Base-by-base conservation (phyloP, 2,329 filamentous ascomycete species). In the Davidsoniella eucalypti region DNA sequence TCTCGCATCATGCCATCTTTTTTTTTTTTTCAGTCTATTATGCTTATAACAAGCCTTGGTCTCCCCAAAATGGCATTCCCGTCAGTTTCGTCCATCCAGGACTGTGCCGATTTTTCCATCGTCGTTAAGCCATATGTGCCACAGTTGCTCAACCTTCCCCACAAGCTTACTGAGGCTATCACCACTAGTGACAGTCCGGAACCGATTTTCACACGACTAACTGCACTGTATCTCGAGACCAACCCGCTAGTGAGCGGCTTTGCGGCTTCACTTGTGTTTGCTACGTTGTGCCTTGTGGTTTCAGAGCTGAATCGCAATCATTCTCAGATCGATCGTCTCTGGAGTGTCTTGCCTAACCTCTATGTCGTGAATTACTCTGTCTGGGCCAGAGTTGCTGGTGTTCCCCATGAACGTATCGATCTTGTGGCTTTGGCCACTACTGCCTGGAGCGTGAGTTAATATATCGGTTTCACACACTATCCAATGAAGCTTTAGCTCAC, bases 281-380 rank as follows among this genome's bases (percentile, higher is more conserved):
- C 78, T 1, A 73, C 73, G 4, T 59, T 92, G 25, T 84, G 93
- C 58, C 68, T 94, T 21, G 60, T 90, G 29, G 69, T 79, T 4
- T 85, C 87, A 1, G 90, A 96, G 64, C 66, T 87, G 67, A 96
- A 93, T 66, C 76, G 75, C 60, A 98, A 98, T 65, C 95, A 88
- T 64, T 95, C 88, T n/a, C 92, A 98, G 66, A 82, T 98, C 40
- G 92, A 98, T 64, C 79, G 92, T 45, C 68, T 82, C 58, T 98
- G 92, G 92, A 92, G 86, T 61, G 71, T 98, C 54, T 67, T 98
- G 47, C 92, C 92, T 1, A 82, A 85, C 6, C 60, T 94, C 47
- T 96, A 94, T 65, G 83, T 92, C 61, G 73, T 79, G 5, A 88
- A 98, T 64, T 92, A 85, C 61, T 75, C 78, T 37, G 58, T 79